Evolutionary conservation across 129 eudicot genomes (phyloP).

Genomic region (Arctium minus): DNA sequence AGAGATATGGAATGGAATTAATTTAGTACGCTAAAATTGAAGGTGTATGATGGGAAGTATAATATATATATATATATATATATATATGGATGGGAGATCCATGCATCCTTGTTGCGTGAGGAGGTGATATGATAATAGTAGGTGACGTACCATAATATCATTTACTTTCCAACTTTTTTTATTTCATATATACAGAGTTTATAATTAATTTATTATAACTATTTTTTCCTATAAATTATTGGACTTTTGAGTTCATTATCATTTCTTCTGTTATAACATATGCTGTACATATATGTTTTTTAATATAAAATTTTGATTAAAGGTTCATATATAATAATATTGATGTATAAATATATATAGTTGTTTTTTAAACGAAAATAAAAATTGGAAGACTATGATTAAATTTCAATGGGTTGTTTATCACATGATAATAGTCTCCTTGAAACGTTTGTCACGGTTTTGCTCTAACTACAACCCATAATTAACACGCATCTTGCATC

Average conservation of each 20-base stretch:
- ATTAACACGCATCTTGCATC: conserved; percentile 28
- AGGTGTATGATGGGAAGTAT: neutral
- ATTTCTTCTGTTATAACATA: too few species aligned
- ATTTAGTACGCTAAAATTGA: neutral
- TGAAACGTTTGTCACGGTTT: conserved; percentile 28
- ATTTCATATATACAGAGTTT: neutral
- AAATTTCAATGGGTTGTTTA: neutral
- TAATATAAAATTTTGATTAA: too few species aligned
- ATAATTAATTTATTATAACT: too few species aligned
- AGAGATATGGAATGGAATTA: too few species aligned
- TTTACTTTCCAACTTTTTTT: conserved; percentile 10
- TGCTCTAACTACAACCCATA: conserved; percentile 32
- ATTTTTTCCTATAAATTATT: too few species aligned
- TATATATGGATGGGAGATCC: conserved; percentile 8
- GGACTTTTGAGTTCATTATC: too few species aligned
- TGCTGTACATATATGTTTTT: too few species aligned
- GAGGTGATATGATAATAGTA: conserved; percentile 37
- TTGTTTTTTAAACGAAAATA: neutral
- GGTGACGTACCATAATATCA: conserved; percentile 55
- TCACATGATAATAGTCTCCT: conserved; percentile 8
- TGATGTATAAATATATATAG: neutral
- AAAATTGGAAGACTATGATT: neutral
- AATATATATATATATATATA: conserved; percentile 28
- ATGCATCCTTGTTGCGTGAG: conserved; percentile 69
- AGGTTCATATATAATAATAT: neutral